Evolutionary conservation across 257 asterid genomes (phyloP), one percentile per base, ranked within the genome.

Genomic region (Solanum dulcamara): DNA sequence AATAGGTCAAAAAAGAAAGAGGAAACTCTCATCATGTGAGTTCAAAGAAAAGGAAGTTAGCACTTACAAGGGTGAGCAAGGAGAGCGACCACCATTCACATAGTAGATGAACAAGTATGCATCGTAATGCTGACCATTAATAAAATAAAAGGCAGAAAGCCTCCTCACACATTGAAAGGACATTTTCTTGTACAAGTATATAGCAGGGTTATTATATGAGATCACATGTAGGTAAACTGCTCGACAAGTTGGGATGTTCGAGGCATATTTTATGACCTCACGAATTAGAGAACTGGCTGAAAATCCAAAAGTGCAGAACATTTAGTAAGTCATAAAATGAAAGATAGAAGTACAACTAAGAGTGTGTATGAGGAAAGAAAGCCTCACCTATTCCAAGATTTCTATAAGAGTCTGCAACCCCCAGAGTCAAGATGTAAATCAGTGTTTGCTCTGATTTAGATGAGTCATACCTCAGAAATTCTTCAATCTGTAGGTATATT

Each of bases 171-270:
- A 92, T 89, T 97, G 97, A 85, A 97, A 95, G 42, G 93, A 89
- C 98, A 95, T 94, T 87, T 93, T 95, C 93, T 92, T 89, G 93
- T 97, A 97, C 89, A 97, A 87, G 89, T 89, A 96, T 85, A 97
- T 95, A 85, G 99, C 99, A 46, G 97, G 91, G 84, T 90, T 93
- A 88, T 97, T 97, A 90, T 95, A 97, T 50, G 98, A 94, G 86
- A 97, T 97, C 93, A 97, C 99, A 48, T 97, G 99, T 22, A 97
- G 94, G 90, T 97, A 95, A 87, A 93, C 98, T 86, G 98, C 99
- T 64, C 92, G 92, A 84, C 98, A 95, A 59, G 91, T 90, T 20
- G 94, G 88, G 81, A 94, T 90, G 72, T 55, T 95, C 35, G 94
- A 88, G 81, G 98, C 98, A 85, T 95, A 94, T 87, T 92, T 93